Base-by-base conservation (phyloP, 768 basidiomycete genomes). In the Tephrocybe rancida region DNA sequence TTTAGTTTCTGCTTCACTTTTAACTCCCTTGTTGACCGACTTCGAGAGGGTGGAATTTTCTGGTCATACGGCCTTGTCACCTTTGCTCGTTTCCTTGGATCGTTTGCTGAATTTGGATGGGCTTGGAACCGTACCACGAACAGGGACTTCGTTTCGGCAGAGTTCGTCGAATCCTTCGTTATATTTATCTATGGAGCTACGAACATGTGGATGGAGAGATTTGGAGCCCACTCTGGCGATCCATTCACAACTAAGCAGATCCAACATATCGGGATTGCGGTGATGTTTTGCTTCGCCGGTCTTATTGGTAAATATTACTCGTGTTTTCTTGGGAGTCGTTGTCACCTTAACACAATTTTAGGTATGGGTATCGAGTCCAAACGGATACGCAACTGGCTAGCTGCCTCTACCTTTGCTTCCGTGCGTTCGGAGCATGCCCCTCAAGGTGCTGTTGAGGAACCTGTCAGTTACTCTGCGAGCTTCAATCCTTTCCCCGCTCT, bases 191-290 rank as follows among this genome's bases (percentile, higher is more conserved):
- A 98, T 65, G 95, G 95, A 7, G 76, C 83, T 29, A 88, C 92
- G 38, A 96, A 98, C 66, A 93, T 90, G 14, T 98, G 93, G 92
- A 93, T 98, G 91, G 96, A 98, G 71, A 83, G 96, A 37, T 91
- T 96, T 59, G 95, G 95, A 3, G 90, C 87, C 1, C 71, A 80
- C 14, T 72, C 88, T 0, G 92, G 90, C 13, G 87, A 88, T 64
- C 90, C 95, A 13, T 96, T 81, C 72, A 90, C 90, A 1, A 89
- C 93, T 22, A 96, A 94, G 69, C 84, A 97, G 65, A 83, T 97
- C 14, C 93, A 98, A 64, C 96, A 98, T 62, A 95, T 96, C 50
- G 83, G 88, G 50, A 97, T 98, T 58, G 95, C 95, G 62, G 91
- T 88, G 57, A 95, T 95, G 93, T 97, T 95, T 70, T 95, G 92